Evolutionary conservation across 768 basidiomycete species (phyloP).

Genomic region (Hericium rajendrae): DNA sequence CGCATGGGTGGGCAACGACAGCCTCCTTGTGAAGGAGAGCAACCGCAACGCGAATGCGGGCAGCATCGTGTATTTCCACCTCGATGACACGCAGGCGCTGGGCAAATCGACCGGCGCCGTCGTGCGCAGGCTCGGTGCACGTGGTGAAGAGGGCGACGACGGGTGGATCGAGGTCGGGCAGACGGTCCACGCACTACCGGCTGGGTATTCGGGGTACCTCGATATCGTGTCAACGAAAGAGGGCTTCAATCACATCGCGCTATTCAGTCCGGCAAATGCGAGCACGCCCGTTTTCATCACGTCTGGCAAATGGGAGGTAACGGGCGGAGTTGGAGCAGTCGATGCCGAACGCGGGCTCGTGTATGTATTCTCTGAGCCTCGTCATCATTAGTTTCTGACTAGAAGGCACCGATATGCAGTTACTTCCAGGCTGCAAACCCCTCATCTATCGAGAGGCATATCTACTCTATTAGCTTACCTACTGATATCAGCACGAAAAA

Average conservation of each 20-base stretch:
- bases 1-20: conserved; percentile 73
- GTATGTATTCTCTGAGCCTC: conserved; percentile 35
- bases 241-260: conserved; percentile 88
- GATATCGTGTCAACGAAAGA: conserved; percentile 77
- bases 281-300: conserved; percentile 76
- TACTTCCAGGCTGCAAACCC: conserved; percentile 87
- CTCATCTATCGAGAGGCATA: conserved; percentile 70
- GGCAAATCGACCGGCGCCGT: conserved; percentile 34
- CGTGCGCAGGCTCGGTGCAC: conserved; percentile 67
- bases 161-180: conserved; percentile 88
- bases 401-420: conserved; percentile 28
- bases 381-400: conserved; percentile 5
- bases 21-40: conserved; percentile 77
- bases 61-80: conserved; percentile 68
- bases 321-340: conserved; percentile 59
- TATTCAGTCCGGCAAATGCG: conserved; percentile 72
- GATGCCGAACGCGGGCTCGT: conserved; percentile 59
- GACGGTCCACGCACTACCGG: conserved; percentile 45
- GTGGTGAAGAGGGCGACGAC: conserved; percentile 81
- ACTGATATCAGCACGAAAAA: conserved; percentile 24
- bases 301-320: conserved; percentile 85
- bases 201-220: conserved; percentile 61
- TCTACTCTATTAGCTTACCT: conserved; percentile 76
- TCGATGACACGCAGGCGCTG: conserved; percentile 22
- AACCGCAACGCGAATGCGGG: conserved; percentile 78